A percentile compares a stretch with the other conserved stretches of the same genome.
These are phyloP conservation scores for Fusarium nygamai DNA, from an alignment of 2,329 filamentous ascomycete genomes.

Conservation along the genomic window DNA sequence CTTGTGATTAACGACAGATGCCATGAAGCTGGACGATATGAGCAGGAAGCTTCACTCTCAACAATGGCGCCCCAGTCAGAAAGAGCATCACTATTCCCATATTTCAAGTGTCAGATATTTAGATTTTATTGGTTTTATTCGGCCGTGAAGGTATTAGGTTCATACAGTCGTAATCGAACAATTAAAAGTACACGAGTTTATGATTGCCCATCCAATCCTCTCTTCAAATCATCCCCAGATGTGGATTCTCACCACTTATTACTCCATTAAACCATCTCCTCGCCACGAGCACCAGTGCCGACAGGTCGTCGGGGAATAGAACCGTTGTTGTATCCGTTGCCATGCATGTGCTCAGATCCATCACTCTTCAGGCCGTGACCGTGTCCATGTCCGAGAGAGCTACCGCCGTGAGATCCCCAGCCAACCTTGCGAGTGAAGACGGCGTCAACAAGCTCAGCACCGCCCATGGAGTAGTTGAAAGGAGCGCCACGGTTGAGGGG, in stretches of 20 bases:
- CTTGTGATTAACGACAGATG: fast-evolving
- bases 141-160: conserved; percentile 8
- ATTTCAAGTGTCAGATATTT: neutral
- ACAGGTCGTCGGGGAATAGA: conserved; percentile 36
- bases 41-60: neutral
- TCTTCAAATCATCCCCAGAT: no score
- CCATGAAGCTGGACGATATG: neutral
- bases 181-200: neutral
- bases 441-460: conserved; percentile 61
- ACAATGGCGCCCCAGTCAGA: fast-evolving
- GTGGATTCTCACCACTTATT: neutral
- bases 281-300: conserved; percentile 1
- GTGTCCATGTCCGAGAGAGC: conserved; percentile 5
- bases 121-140: neutral
- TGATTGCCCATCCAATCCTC: neutral
- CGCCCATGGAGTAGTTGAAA: conserved; percentile 60
- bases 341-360: conserved; percentile 25
- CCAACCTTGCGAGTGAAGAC: conserved; percentile 68
- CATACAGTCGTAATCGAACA: conserved; percentile 6
- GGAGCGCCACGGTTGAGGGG: conserved; percentile 68
- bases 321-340: conserved; percentile 6
- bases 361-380: conserved; percentile 24
- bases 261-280: conserved; percentile 28
- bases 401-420: conserved; percentile 58
- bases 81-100: neutral